Percentiles rank a stretch among this genome's conserved stretches.
Conservation (phyloP, 2,329 filamentous ascomycete genomes). For the Atkinsonella hypoxylon region DNA sequence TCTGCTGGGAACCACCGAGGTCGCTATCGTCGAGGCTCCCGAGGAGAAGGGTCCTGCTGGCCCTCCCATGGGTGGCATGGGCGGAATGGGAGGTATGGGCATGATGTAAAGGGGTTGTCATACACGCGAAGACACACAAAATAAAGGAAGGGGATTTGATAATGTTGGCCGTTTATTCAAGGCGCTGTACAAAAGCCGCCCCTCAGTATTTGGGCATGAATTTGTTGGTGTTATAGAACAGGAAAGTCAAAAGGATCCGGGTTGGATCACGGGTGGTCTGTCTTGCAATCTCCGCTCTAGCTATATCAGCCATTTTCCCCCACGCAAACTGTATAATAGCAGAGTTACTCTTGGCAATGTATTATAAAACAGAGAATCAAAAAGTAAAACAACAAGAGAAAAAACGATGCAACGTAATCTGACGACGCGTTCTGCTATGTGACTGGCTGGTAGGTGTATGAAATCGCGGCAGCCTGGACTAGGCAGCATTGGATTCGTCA, state of each 20-base stretch:
- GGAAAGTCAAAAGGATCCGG: constrained; percentile 1
- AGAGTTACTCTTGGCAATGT: constrained; percentile 15
- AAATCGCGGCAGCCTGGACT: too few species aligned
- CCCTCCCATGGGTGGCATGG: constrained; percentile 51
- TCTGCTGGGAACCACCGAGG: constrained; percentile 93
- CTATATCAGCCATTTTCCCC: constrained; percentile 15
- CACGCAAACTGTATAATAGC: constrained; percentile 23
- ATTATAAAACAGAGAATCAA: constrained; percentile 12
- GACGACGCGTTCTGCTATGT: constrained; percentile 3
- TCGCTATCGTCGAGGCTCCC: constrained; percentile 89
- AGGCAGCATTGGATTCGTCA: too few species aligned
- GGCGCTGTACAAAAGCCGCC: constrained; percentile 18
- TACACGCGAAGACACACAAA: constrained; percentile 8
- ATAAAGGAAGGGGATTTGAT: not conserved
- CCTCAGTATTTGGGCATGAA: constrained; percentile 25
- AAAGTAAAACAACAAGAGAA: constrained; percentile 6
- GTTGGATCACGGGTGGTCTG: constrained; percentile 18
- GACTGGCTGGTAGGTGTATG: not conserved
- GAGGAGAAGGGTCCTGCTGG: constrained; percentile 74
- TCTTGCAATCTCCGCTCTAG: constrained; percentile 24
- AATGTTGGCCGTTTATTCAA: not conserved
- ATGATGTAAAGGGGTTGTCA: constrained; percentile 42
- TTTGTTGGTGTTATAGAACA: constrained; percentile 34
- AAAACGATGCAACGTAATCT: constrained; percentile 4
- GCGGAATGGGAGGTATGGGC: constrained; percentile 55